These are phyloP conservation scores for Petasospora fabianii DNA, from an alignment of 1,139 yeast genomes.

Conservation along the genomic window DNA sequence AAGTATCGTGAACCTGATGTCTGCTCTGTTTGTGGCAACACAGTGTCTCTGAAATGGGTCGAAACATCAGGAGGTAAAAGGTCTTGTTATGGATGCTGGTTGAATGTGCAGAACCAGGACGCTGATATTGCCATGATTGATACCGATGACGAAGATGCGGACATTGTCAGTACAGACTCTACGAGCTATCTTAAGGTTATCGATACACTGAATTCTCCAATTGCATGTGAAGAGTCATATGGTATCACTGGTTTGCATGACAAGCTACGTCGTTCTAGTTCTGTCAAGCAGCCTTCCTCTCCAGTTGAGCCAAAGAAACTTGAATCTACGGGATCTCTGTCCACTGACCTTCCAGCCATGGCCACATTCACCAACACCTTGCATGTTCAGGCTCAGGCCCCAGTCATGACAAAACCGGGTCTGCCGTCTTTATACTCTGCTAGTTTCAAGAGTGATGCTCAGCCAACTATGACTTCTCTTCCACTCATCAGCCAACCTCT, in stretches of 20 bases:
- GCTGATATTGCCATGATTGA: constrained; percentile 10
- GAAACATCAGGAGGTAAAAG: not conserved
- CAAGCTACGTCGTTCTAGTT: not conserved
- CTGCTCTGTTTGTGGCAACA: constrained; percentile 12
- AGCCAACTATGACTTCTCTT: no score
- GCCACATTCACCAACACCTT: constrained; percentile 5
- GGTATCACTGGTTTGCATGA: constrained; percentile 9
- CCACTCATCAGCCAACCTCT: no score
- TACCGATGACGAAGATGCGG: constrained; percentile 22
- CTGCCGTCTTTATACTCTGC: not conserved
- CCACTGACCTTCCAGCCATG: constrained; percentile 5
- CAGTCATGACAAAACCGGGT: not conserved
- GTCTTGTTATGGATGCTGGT: constrained; percentile 18
- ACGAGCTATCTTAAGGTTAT: not conserved
- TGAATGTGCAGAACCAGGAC: not conserved
- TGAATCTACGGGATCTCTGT: not conserved
- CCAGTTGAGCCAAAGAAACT: not conserved
- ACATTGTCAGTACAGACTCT: constrained; percentile 12
- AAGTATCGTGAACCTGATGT: not conserved
- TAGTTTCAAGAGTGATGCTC: no score
- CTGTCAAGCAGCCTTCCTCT: constrained; percentile 3
- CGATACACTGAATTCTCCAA: constrained; percentile 1
- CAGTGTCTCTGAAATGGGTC: constrained; percentile 29
- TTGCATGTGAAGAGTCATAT: constrained; percentile 5
- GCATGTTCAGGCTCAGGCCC: not conserved